Base-by-base conservation (phyloP, 73 alveolate species). In the Paramecium sexaurelia region DNA sequence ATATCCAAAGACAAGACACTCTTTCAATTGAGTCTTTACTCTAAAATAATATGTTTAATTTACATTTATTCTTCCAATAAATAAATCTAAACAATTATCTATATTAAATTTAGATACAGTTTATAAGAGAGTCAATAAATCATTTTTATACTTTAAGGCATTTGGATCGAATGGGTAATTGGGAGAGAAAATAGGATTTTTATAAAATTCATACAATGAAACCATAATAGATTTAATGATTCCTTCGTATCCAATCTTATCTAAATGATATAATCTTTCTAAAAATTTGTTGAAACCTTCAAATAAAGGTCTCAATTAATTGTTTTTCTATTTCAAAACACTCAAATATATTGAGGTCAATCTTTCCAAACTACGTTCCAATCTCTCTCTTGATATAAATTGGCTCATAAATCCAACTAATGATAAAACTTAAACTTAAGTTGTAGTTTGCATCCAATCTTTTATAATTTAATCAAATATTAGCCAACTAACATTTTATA, bases 151-250 rank as follows among this genome's bases (percentile, higher is more conserved):
- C 55, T 88, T 88, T 10, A 68, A 47, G 7, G 24, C 67, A 68
- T 88, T 82, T 8, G 89, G 91, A 45, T 88, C 94, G 45, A 88
- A 88, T 26, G 85, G 91, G 32, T 88, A 88, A 69, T 88, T 88
- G 0, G 94, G 94, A 69, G 88, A 56, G 45, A 88, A 88, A 7
- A 88, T 69, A 8, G 94, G 94, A 26, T 43, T 69, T 43, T 43
- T 88, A 17, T 68, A 88, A 24, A 88, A 69, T 10, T 88, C 94
- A 69, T 88, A 88, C 5, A 88, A 19, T 4, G 85, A 68, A 1
- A 88, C 94, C 73, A 40, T 75, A 0, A 88, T 88, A 0, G 91
- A 68, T 69, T 88, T 88, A 1, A 88, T 71, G 22, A 82, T 68
- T 29, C 73, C 57, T 35, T 88, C 94, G 43, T 68, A 88, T 26